phyloP scores from a whole-genome alignment of 345 rosid genomes.

The Anastatica hierochuntica region DNA sequence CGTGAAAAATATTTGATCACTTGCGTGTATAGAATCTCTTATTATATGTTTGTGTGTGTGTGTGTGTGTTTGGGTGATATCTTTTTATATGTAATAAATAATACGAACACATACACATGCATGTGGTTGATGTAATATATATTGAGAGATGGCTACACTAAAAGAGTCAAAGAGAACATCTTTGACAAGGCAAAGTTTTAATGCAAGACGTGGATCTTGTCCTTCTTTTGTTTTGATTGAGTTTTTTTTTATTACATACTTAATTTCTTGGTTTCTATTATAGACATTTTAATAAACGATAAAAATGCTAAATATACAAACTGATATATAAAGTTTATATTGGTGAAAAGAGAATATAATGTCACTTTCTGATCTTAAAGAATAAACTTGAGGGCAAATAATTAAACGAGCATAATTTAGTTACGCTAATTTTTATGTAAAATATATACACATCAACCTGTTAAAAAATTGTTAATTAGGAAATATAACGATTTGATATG shows the following conservation, averaged over 20 bases:
- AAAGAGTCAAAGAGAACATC: conserved; percentile 14
- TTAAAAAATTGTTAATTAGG: too few species aligned
- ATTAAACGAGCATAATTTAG: too few species aligned
- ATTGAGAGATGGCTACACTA: conserved; percentile 6
- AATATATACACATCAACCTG: too few species aligned
- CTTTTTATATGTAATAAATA: not conserved
- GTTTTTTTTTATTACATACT: not conserved
- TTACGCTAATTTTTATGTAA: too few species aligned
- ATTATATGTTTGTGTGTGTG: not conserved
- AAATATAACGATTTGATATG: too few species aligned
- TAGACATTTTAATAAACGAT: too few species aligned
- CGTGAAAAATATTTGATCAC: conserved; percentile 1
- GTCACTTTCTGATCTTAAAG: too few species aligned
- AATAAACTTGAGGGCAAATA: too few species aligned
- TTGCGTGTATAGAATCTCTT: not conserved
- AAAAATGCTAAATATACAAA: too few species aligned
- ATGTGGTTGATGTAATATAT: not conserved
- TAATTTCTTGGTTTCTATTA: too few species aligned
- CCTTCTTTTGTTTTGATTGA: not conserved
- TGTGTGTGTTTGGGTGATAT: not conserved
- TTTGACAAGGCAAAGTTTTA: conserved; percentile 20
- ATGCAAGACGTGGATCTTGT: conserved; percentile 21
- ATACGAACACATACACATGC: not conserved
- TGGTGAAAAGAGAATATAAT: too few species aligned
- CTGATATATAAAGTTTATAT: too few species aligned